Evolutionary conservation across 139 green algal species (phyloP), one percentile per base, ranked within the genome.

Genomic region (Coccomyxa sp.): DNA sequence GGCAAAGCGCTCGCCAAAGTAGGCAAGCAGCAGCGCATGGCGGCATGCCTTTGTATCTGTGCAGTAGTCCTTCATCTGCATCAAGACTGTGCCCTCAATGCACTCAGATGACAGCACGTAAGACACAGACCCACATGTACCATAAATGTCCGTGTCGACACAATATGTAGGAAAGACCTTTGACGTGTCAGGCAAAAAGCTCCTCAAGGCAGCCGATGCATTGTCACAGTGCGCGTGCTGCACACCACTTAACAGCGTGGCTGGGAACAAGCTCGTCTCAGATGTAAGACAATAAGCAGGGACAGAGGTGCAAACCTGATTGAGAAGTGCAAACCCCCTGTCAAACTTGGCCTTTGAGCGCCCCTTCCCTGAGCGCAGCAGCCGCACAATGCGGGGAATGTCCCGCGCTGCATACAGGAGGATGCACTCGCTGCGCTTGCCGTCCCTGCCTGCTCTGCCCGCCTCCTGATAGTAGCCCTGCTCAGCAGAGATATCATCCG

Each of bases 401-500:
- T 93, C 89, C 16, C 76, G 64, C 34, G 70, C 70, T 0, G 79
- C 79, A 54, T 86, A 86, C 68, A 86, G 86, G 31, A 94, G 68
- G 7, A 92, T 69, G 80, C 90, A 94, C 37, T 88, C 78, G 8
- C 83, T 75, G 8, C 86, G 85, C 39, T 77, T 68, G 6, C 89
- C 90, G 83, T 96, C 92, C 34, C 92, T 82, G 29, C 92, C 92
- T 31, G 89, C 90, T 16, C 92, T 82, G 8, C 92, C 92, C 14
- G 83, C 89, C 79, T 96, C 92, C 79, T 91, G 88, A 55, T 91
- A 91, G 71, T 88, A 91, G 0, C 87, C 87, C 79, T 83, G 74
- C 68, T 69, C 2, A 33, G 34, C 10, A 10, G 55, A n/a, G n/a
- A n/a, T n/a, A n/a, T n/a, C n/a, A n/a, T n/a, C n/a, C n/a, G 31